Conservation (phyloP, 1,139 yeast species). For the Geotrichum australiense region DNA sequence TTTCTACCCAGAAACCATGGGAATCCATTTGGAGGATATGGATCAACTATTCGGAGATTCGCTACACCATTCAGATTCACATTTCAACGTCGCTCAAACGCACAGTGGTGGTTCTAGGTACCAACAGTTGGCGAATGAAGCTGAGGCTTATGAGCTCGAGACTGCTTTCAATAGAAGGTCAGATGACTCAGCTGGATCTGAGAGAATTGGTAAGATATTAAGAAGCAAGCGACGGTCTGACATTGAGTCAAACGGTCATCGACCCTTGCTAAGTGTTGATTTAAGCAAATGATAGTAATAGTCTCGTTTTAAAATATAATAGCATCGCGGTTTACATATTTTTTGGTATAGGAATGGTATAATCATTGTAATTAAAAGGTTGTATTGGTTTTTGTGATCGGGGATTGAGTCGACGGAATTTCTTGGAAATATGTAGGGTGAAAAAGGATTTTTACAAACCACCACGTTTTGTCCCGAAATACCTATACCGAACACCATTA, state of each 20-base stretch:
- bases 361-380: too few species aligned
- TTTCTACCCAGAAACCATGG: constrained; percentile 84
- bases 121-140: constrained; percentile 12
- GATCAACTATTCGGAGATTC: constrained; percentile 67
- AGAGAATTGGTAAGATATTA: not conserved
- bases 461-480: too few species aligned
- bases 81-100: not conserved
- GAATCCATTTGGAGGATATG: constrained; percentile 82
- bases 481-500: too few species aligned
- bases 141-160: constrained; percentile 3
- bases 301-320: too few species aligned
- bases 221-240: not conserved
- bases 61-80: constrained; percentile 47
- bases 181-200: not conserved
- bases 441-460: too few species aligned
- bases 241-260: constrained; percentile 3
- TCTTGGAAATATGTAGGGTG: too few species aligned
- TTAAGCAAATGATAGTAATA: too few species aligned
- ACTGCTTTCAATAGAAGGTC: not conserved
- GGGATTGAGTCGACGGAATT: too few species aligned
- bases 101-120: constrained; percentile 33
- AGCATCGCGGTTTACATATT: too few species aligned
- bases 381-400: too few species aligned
- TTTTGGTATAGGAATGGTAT: too few species aligned
- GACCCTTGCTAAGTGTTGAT: constrained; percentile 4